A percentile compares a stretch with the other conserved stretches of the same genome.
Evolutionary conservation across 305 asterid species (phyloP).

Genomic region (Andrographis paniculata): DNA sequence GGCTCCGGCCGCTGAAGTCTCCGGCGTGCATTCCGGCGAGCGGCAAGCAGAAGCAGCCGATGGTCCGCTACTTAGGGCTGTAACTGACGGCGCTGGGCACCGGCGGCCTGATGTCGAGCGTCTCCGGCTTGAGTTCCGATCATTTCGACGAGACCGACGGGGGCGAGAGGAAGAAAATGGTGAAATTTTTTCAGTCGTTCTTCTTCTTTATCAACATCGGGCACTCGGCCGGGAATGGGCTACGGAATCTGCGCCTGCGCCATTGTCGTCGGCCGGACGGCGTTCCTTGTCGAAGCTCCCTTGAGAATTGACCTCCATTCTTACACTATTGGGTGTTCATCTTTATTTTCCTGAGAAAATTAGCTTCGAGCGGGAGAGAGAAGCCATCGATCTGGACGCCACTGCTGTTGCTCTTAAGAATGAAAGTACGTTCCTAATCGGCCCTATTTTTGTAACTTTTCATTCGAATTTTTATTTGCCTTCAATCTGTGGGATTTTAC

Average conservation of each 20-base stretch:
- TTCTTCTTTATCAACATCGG: conserved; percentile 57
- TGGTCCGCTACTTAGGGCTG: conserved; percentile 39
- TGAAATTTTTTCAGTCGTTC: conserved; percentile 75
- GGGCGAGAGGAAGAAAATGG: conserved; percentile 46
- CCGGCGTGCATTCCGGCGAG: conserved; percentile 44
- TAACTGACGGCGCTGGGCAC: conserved; percentile 78
- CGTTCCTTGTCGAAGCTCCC: too few species aligned
- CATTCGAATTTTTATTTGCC: too few species aligned
- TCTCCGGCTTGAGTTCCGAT: conserved; percentile 76
- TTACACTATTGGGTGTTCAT: too few species aligned
- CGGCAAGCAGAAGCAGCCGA: conserved; percentile 43
- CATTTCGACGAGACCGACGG: conserved; percentile 65
- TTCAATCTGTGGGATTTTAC: too few species aligned
- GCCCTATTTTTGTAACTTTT: too few species aligned
- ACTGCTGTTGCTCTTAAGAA: too few species aligned
- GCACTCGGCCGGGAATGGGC: conserved; percentile 13
- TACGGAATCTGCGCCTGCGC: conserved; percentile 20
- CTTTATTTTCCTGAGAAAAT: too few species aligned
- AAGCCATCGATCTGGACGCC: too few species aligned
- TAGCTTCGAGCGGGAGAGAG: too few species aligned
- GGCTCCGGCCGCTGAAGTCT: conserved; percentile 69
- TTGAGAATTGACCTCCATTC: too few species aligned
- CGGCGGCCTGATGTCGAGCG: conserved; percentile 73
- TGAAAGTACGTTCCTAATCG: too few species aligned
- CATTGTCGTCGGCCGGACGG: conserved; percentile 34